phyloP scores from a whole-genome alignment of 1,284 basidiomycete species.

The Malassezia restricta region DNA sequence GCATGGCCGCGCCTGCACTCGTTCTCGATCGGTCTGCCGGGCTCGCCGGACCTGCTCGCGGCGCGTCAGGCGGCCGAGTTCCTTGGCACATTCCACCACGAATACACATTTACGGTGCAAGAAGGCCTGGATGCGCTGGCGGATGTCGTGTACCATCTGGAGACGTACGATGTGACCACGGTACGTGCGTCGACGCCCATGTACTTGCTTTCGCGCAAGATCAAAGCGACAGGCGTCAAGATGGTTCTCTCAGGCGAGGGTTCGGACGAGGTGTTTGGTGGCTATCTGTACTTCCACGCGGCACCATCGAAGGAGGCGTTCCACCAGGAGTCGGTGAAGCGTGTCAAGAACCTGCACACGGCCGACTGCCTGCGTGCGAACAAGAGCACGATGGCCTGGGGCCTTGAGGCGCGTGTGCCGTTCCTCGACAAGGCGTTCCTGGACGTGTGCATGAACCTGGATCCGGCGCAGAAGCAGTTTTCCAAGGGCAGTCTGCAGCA shows the following conservation, averaged over 20 bases:
- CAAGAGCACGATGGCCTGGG: constrained; percentile 99
- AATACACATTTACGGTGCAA: constrained; percentile 96
- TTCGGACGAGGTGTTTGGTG: constrained; percentile 93
- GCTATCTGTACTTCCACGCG: constrained; percentile 99
- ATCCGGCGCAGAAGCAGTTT: constrained; percentile 82
- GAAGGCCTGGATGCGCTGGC: constrained; percentile 95
- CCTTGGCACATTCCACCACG: constrained; percentile 90
- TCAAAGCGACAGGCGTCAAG: constrained; percentile 99
- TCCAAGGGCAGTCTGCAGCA: constrained; percentile 65
- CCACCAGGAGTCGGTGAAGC: constrained; percentile 87
- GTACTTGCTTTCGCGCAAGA: constrained; percentile 92
- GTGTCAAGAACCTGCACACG: constrained; percentile 96
- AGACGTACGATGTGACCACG: constrained; percentile 98
- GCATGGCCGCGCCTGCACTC: constrained; percentile 96
- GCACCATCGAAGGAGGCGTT: constrained; percentile 79
- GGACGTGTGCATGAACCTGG: constrained; percentile 81
- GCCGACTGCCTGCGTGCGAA: constrained; percentile 95
- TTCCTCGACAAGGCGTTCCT: constrained; percentile 97
- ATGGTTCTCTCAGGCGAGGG: constrained; percentile 99
- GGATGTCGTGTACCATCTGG: constrained; percentile 95
- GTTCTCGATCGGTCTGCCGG: constrained; percentile 89
- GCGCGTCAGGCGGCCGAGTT: constrained; percentile 86
- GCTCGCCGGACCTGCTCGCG: constrained; percentile 88
- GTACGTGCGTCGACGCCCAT: constrained; percentile 94
- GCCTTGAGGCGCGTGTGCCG: constrained; percentile 92